Evolutionary conservation across 2,329 filamentous ascomycete species (phyloP).

Genomic region (Cladosporium colombiae): DNA sequence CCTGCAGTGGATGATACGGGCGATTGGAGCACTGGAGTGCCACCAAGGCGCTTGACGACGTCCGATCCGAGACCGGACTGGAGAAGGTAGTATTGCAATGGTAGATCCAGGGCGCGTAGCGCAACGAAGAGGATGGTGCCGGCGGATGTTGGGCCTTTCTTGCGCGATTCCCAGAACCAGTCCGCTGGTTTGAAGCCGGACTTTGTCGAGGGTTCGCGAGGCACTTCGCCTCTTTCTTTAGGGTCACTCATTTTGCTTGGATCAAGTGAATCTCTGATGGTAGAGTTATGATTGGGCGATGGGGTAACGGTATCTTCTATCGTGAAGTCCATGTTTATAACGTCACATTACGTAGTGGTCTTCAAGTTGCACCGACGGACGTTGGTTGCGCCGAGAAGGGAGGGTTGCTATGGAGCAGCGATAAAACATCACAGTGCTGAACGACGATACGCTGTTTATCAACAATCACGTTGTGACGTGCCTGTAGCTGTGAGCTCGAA

Average conservation of each 20-base stretch:
- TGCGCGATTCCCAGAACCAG: conserved; percentile 24
- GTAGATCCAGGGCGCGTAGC: conserved; percentile 26
- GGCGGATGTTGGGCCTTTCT: conserved; percentile 19
- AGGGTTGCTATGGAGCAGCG: background rate
- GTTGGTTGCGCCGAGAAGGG: background rate
- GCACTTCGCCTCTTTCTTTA: conserved; percentile 8
- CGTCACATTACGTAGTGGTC: background rate
- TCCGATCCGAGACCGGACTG: conserved; percentile 20
- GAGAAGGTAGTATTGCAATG: conserved; percentile 28
- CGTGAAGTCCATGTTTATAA: background rate
- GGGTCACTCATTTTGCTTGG: background rate
- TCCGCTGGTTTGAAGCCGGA: conserved; percentile 17
- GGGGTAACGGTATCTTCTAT: background rate
- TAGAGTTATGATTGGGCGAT: background rate
- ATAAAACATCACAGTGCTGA: background rate
- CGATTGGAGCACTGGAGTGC: conserved; percentile 12
- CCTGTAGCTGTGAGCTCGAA: background rate
- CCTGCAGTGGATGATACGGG: conserved; percentile 9
- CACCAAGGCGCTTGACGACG: conserved; percentile 21
- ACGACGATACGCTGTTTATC: background rate
- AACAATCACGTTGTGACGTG: background rate
- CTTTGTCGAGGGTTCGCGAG: conserved; percentile 5
- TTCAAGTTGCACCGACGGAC: background rate
- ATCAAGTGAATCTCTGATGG: background rate
- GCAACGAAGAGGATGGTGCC: conserved; percentile 26